phyloP scores from a whole-genome alignment of 1,139 yeast genomes.

The Geotrichum candidum region DNA sequence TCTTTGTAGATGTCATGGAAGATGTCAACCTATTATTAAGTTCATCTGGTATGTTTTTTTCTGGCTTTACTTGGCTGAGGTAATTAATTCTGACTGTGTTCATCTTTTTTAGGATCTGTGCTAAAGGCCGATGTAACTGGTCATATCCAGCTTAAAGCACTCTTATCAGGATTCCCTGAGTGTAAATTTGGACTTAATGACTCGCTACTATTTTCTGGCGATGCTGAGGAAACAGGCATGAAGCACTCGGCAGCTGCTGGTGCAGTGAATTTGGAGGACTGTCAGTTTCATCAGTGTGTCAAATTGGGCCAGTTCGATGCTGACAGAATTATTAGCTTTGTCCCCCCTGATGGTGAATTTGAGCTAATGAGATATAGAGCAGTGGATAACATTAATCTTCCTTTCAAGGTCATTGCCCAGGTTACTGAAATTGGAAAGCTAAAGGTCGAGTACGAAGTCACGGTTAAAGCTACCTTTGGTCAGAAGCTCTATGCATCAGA shows the following conservation, averaged over 20 bases:
- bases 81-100: constrained; percentile 23
- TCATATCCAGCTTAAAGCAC: constrained; percentile 62
- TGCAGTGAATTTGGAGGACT: constrained; percentile 60
- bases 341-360: constrained; percentile 91
- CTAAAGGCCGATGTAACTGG: constrained; percentile 76
- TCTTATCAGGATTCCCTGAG: constrained; percentile 70
- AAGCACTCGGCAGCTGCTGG: constrained; percentile 40
- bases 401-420: constrained; percentile 63
- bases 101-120: constrained; percentile 36
- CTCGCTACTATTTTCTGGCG: constrained; percentile 29
- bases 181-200: constrained; percentile 64
- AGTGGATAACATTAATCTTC: constrained; percentile 55
- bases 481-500: constrained; percentile 58
- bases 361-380: constrained; percentile 77
- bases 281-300: constrained; percentile 87
- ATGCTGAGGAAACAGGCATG: constrained; percentile 26
- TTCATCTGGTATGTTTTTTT: constrained; percentile 30
- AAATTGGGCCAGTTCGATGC: constrained; percentile 61
- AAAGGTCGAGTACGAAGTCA: constrained; percentile 51
- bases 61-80: constrained; percentile 37
- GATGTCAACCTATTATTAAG: constrained; percentile 60
- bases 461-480: constrained; percentile 59
- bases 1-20: constrained; percentile 71
- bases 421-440: constrained; percentile 49
- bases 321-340: constrained; percentile 61